Base-by-base conservation (phyloP, 179 eudicot genomes). In the Spinacia oleracea region DNA sequence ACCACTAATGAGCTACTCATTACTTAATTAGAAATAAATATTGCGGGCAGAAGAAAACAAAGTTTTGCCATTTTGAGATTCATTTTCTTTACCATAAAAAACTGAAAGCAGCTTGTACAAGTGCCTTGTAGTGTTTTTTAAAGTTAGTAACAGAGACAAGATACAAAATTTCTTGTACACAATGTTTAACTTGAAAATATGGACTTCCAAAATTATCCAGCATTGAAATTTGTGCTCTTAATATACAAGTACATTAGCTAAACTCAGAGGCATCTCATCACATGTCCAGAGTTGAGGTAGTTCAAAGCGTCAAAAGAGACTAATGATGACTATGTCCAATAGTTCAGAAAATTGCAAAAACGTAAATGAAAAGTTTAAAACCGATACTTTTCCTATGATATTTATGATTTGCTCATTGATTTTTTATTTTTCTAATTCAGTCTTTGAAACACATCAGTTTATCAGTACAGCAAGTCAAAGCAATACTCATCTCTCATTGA, bases 211-310 rank as follows among this genome's bases (percentile, higher is more conserved):
- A 18, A 60, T 38, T 25, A 40, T 38, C 9, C 23, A 16, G 65
- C 51, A 35, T 27, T 8, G 32, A 3, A 32, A 60, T 7, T 3
- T 15, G 31, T 50, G 35, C 12, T 67, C 20, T 35, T 18, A 16
- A 38, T 2, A 38, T 38, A 38, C 40, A 32, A 67, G 34, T 32
- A 53, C 32, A 55, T 32, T 55, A 50, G n/a, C 31, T 16, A 18
- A 62, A 48, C 6, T n/a, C 45, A 60, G 63, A 67, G 74, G 46
- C 60, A 51, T 51, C 11, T 38, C 65, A 51, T 55, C 29, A 66
- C 11, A 50, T 65, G 29, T 65, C 73, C 74, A 31, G 5, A 46
- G 38, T 20, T 35, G 4, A 35, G 18, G 32, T 43, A 23, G 53
- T 51, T 38, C 3, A 67, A 50, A 9, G 59, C n/a, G 11, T 70